Evolutionary conservation across 768 basidiomycete genomes (phyloP), one percentile per base, ranked within the genome.

Genomic region (Cystofilobasidium ferigula): DNA sequence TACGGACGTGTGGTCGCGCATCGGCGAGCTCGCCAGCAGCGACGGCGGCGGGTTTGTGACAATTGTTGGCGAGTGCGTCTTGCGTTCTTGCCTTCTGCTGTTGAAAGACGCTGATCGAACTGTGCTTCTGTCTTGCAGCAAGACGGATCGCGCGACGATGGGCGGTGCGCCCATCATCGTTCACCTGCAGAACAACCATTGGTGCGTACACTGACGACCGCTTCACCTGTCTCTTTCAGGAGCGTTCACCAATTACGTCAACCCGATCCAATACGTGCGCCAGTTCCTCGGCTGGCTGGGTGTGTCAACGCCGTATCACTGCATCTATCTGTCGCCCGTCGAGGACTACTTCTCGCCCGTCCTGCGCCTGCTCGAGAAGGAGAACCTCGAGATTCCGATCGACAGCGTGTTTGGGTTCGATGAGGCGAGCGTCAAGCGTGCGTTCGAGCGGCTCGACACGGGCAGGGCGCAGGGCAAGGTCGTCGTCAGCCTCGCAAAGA

Each of bases 401-500:
- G 86, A 88, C 71, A 85, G 83, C 0, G 80, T 82, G 0, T 81
- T 78, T 64, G 74, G 72, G 3, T 86, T 86, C 58, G 35, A 47
- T 34, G 13, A 51, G 12, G 78, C 81, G 38, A 82, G 86, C 7
- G 82, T 74, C 2, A 72, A 81, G 61, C 75, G 81, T 64, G 87
- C 86, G 0, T 89, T 85, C 71, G 83, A 85, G 16, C 78, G 79
- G 59, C 72, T 85, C 10, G 77, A 84, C 80, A 80, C 81, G 0
- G 74, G 77, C 6, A 78, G 81, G 24, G 82, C 84, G 1, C 81
- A 78, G 4, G 87, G 87, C 0, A 87, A 87, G 72, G 80, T 88
- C 3, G 78, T 87, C 3, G 80, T 88, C 14, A 56, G 72, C n/a
- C 47, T 70, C 13, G 20, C 24, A 12, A n/a, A n/a, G n/a, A n/a